Base-by-base conservation (phyloP, 2,329 filamentous ascomycete species). In the Monilinia vaccinii-corymbosi region DNA sequence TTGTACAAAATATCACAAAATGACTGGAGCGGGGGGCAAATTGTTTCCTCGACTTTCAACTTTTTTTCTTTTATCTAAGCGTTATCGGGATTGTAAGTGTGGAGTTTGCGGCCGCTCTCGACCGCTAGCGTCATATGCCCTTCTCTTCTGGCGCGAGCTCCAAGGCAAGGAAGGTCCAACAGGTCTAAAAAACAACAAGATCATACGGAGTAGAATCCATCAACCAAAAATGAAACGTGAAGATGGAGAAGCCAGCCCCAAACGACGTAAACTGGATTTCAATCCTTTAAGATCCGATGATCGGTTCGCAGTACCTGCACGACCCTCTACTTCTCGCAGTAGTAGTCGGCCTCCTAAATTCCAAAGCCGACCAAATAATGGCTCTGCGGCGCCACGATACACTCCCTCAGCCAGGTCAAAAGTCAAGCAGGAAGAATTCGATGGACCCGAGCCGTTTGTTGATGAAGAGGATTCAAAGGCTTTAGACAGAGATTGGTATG, bases 401-500 rank as follows among this genome's bases (percentile, higher is more conserved):
- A 63, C 68, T 36, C 71, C 73, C 42, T 73, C 69, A 3, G 69
- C 73, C 46, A 66, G 65, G 28, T 50, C 62, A 7, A 78, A 75
- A 23, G 78, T 78, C 0, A 78, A 77, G 62, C 85, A 83, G 65
- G 71, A 76, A 28, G 79, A 81, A 60, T 83, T 86, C 61, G 83
- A 88, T 50, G 81, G 79, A 3, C 80, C 83, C 0, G 85, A 88
- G 68, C 79, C 83, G 3, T 76, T 77, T 16, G 78, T 84, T 16
- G 78, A 81, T 38, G 81, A 87, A 44, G 83, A 89, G 63, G 89
- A 95, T 64, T 82, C 84, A 21, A 82, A 82, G 63, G 89, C 86
- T 11, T 78, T 96, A 58, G 92, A 97, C 71, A 84, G 92, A 63
- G 92, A 96, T 73, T 97, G 92, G 92, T 97, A 97, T 69, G 86